phyloP scores from a whole-genome alignment of 2,329 filamentous ascomycete genomes.

The Nemania diffusa region DNA sequence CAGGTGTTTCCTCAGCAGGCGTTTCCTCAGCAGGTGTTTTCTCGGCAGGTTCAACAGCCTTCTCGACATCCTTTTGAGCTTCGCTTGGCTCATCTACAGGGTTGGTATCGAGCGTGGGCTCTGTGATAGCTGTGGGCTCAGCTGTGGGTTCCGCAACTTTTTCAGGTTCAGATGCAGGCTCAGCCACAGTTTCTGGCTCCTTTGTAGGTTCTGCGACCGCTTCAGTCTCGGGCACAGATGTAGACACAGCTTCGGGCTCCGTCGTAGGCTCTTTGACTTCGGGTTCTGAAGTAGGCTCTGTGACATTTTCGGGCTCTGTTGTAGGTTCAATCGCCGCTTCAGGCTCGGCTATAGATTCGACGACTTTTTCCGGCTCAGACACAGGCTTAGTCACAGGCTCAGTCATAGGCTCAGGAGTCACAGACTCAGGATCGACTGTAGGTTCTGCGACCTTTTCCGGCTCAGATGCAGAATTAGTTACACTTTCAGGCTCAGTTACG shows the following conservation, averaged over 20 bases:
- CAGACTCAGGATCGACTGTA: not conserved
- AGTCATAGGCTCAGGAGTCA: constrained; percentile 1
- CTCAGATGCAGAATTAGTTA: not conserved
- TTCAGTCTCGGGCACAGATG: constrained; percentile 12
- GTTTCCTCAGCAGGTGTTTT: constrained; percentile 2
- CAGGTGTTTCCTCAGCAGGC: constrained; percentile 12
- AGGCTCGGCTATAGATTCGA: not conserved
- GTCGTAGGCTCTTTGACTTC: not conserved
- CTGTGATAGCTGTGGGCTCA: not conserved
- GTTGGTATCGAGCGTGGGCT: constrained; percentile 2
- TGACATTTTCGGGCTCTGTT: not conserved
- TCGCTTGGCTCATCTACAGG: constrained; percentile 8
- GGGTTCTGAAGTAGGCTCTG: not conserved
- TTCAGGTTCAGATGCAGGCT: constrained; percentile 10
- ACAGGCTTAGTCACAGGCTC: constrained; percentile 9
- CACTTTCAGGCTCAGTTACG: not conserved
- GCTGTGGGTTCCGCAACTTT: not conserved
- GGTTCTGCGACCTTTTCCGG: not conserved
- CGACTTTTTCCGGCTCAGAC: constrained; percentile 6
- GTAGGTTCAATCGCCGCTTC: not conserved
- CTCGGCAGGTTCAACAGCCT: constrained; percentile 8
- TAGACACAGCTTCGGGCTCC: not conserved
- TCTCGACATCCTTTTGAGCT: not conserved
- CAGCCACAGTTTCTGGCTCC: constrained; percentile 1
- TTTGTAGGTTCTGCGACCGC: not conserved